These are phyloP conservation scores for Aureobasidium uvarum DNA, from an alignment of 2,329 filamentous ascomycete species.

Conservation along the genomic window DNA sequence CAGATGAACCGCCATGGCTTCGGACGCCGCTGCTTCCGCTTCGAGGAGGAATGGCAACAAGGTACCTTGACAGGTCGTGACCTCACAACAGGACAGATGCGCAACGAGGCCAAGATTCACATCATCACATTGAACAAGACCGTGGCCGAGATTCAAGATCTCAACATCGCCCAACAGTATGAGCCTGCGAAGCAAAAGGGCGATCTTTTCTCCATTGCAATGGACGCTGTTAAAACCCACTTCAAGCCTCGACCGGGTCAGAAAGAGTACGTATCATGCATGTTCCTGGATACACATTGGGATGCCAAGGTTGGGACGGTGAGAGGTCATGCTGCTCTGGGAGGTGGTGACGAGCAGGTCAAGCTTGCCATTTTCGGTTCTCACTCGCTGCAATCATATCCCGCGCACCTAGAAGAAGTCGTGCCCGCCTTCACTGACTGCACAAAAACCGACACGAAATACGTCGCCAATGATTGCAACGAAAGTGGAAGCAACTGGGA, in stretches of 20 bases:
- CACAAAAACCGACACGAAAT: slow-evolving; percentile 77
- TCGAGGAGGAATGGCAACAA: slow-evolving; percentile 92
- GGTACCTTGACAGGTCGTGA: slow-evolving; percentile 78
- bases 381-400: slow-evolving; percentile 88
- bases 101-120: slow-evolving; percentile 88
- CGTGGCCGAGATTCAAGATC: slow-evolving; percentile 74
- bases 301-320: slow-evolving; percentile 68
- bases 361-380: slow-evolving; percentile 90
- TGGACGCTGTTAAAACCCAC: slow-evolving; percentile 72
- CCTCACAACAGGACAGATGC: slow-evolving; percentile 66
- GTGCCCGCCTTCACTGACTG: slow-evolving; percentile 87
- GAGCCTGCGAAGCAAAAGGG: slow-evolving; percentile 65
- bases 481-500: slow-evolving; percentile 93
- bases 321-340: slow-evolving; percentile 79
- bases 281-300: slow-evolving; percentile 89
- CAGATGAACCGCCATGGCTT: slow-evolving; percentile 92
- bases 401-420: slow-evolving; percentile 83
- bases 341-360: slow-evolving; percentile 68
- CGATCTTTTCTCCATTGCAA: slow-evolving; percentile 73
- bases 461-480: slow-evolving; percentile 80
- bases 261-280: slow-evolving; percentile 80
- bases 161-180: slow-evolving; percentile 77
- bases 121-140: slow-evolving; percentile 81
- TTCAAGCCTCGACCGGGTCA: slow-evolving; percentile 74
- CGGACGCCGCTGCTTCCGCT: slow-evolving; percentile 79